Conservation (phyloP, 1,139 yeast genomes). For the Blastobotrys indianensis region DNA sequence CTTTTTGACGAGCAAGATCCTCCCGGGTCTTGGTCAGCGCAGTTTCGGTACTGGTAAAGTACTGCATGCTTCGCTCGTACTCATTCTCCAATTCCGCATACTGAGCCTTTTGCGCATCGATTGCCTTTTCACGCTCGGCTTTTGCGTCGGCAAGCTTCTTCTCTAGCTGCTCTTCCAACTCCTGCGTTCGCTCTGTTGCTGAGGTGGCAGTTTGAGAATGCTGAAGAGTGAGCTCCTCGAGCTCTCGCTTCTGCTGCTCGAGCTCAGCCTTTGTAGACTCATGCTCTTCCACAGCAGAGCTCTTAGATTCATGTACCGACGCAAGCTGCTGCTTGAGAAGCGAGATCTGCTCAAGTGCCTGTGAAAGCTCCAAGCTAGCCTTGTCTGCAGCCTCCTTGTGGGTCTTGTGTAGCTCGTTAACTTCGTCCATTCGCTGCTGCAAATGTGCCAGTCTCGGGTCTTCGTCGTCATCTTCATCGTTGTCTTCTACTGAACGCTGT, state of each 20-base stretch:
- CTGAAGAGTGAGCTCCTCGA: conserved; percentile 12
- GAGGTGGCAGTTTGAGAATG: neutral
- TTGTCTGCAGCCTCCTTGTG: conserved; percentile 33
- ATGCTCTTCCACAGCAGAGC: conserved; percentile 16
- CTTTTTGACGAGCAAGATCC: conserved; percentile 59
- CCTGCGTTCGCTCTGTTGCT: conserved; percentile 14
- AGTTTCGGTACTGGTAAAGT: conserved; percentile 67
- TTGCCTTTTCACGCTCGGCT: conserved; percentile 2
- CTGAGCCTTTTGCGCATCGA: conserved; percentile 7
- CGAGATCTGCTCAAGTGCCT: conserved; percentile 24
- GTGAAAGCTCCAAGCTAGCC: conserved; percentile 25
- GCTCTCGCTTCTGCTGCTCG: conserved; percentile 9
- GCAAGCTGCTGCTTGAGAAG: conserved; percentile 26
- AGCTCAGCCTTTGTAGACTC: conserved; percentile 12
- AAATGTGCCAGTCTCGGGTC: conserved; percentile 20
- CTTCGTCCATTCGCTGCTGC: conserved; percentile 21
- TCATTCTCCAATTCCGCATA: conserved; percentile 41
- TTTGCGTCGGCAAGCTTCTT: conserved; percentile 6
- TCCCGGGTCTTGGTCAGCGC: conserved; percentile 70
- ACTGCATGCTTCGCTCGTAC: conserved; percentile 63
- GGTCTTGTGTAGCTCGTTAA: conserved; percentile 25
- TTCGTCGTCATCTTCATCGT: conserved; percentile 16
- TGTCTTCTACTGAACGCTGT: neutral
- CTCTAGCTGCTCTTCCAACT: conserved; percentile 13
- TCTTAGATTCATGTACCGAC: conserved; percentile 18